A percentile compares a stretch with the other conserved stretches of the same genome.
phyloP scores from a whole-genome alignment of 2,329 filamentous ascomycete genomes.

The Xylaria sp. region DNA sequence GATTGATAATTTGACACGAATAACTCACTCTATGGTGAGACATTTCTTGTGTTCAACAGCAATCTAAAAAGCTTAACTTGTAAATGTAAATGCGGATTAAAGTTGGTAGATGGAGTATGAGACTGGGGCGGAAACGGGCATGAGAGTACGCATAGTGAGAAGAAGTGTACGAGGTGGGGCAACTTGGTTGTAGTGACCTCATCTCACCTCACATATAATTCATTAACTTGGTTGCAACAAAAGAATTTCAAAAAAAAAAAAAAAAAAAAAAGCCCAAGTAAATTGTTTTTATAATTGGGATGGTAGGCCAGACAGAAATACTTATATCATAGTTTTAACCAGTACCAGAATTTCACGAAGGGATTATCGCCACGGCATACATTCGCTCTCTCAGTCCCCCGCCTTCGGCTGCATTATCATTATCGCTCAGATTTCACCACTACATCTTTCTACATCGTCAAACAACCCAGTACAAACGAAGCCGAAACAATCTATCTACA shows the following conservation, averaged over 20 bases:
- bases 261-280: not conserved
- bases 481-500: no score
- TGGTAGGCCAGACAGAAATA: no score
- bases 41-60: not conserved
- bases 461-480: not conserved
- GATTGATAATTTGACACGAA: no score
- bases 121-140: not conserved
- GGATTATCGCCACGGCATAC: not conserved
- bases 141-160: not conserved
- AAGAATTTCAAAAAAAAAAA: not conserved
- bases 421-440: not conserved
- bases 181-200: conserved; percentile 7
- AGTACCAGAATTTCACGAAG: not conserved
- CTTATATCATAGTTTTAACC: not conserved
- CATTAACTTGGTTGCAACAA: not conserved
- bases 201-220: not conserved
- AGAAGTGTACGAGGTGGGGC: not conserved
- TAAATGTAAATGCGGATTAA: not conserved
- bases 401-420: no score
- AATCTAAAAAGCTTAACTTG: not conserved
- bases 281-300: no score
- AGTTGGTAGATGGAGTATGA: not conserved
- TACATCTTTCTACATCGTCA: not conserved
- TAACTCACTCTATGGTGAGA: not conserved
- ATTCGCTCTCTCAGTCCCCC: not conserved